Base-by-base conservation (phyloP, 2,329 filamentous ascomycete species). In the Tolypocladium ophioglossoides region DNA sequence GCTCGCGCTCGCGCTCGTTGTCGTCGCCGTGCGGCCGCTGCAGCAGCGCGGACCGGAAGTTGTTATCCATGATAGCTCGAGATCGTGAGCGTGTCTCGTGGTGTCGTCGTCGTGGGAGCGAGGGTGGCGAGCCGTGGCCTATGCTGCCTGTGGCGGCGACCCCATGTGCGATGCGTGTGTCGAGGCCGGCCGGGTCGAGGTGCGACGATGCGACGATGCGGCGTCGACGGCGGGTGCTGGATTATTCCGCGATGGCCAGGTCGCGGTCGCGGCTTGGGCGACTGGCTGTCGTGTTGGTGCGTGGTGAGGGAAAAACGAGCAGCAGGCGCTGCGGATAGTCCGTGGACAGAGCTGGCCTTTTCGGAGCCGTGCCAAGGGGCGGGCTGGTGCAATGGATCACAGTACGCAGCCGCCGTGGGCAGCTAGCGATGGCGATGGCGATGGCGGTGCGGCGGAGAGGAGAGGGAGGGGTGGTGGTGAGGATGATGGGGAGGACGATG, bases 11-110 rank as follows among this genome's bases (percentile, higher is more conserved):
- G 14, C n/a, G n/a, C n/a, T n/a, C n/a, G n/a, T 69, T 65, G 49
- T 72, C 72, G 54, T 72, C 67, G 63, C 68, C 70, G 64, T 67
- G 65, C 58, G 72, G 73, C 58, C 69, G 73, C 62, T 75, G 75
- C 66, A 78, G 68, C 63, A 78, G 74, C 50, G 74, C 77, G 57
- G 77, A 77, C 59, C 69, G 74, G 60, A 77, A 79, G 62, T 71
- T 72, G 59, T 70, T 70, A 55, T 78, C 74, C 74, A 77, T 78
- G 56, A 54, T 64, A 63, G 27, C 44, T 47, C 44, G 27, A 20
- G 18, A 12, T n/a, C 11, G 40, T 44, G 40, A 12, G 22, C 24
- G 41, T 47, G 44, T 32, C 22, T 11, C 5, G 27, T n/a, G 27
- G 32, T 27, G 44, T 32, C 16, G 44, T 37, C 35, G 35, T 38